These are phyloP conservation scores for Phyllostachys edulis DNA, from an alignment of 176 grass and related monocot genomes.

Conservation along the genomic window DNA sequence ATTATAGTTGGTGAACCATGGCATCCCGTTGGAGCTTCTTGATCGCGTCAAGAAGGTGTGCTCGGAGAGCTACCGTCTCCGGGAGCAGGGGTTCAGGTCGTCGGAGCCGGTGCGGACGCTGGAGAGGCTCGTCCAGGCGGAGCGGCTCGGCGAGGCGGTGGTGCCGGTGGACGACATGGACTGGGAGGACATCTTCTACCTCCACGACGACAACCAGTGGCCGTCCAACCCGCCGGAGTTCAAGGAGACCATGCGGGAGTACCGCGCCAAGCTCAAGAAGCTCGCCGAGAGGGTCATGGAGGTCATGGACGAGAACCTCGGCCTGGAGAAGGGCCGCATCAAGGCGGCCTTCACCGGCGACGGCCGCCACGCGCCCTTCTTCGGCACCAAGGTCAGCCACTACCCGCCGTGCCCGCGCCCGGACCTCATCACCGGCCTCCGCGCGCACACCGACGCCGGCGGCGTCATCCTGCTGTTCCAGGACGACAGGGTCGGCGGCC, in stretches of 20 bases:
- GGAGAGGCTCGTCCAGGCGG: slow-evolving; percentile 15
- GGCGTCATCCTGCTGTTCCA: slow-evolving; percentile 74
- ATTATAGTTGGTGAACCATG: slow-evolving; percentile 48
- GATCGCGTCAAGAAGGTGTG: slow-evolving; percentile 55
- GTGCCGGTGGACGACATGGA: slow-evolving; percentile 48
- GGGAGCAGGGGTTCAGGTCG: slow-evolving; percentile 39
- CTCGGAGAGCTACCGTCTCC: slow-evolving; percentile 47
- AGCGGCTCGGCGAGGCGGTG: slow-evolving; percentile 29
- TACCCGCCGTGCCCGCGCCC: slow-evolving; percentile 74
- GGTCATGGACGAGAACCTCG: slow-evolving; percentile 64
- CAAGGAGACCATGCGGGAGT: slow-evolving; percentile 74
- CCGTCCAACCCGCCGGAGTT: slow-evolving; percentile 42
- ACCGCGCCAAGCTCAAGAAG: slow-evolving; percentile 43
- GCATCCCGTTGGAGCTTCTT: slow-evolving; percentile 44
- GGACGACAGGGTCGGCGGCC: slow-evolving; percentile 57
- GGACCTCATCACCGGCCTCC: slow-evolving; percentile 60
- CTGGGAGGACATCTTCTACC: slow-evolving; percentile 67
- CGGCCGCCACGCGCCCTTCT: slow-evolving; percentile 31
- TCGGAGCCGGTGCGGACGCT: slow-evolving; percentile 33
- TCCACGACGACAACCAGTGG: slow-evolving; percentile 49
- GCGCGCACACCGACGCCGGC: slow-evolving; percentile 67
- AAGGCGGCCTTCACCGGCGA: slow-evolving; percentile 39
- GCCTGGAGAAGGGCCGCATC: slow-evolving; percentile 39
- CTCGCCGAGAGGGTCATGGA: slow-evolving; percentile 44
- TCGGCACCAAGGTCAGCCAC: slow-evolving; percentile 67